Percentiles rank a stretch among this genome's conserved stretches.
These are phyloP conservation scores for Aureobasidium lini DNA, from an alignment of 2,329 filamentous ascomycete species.

Conservation along the genomic window DNA sequence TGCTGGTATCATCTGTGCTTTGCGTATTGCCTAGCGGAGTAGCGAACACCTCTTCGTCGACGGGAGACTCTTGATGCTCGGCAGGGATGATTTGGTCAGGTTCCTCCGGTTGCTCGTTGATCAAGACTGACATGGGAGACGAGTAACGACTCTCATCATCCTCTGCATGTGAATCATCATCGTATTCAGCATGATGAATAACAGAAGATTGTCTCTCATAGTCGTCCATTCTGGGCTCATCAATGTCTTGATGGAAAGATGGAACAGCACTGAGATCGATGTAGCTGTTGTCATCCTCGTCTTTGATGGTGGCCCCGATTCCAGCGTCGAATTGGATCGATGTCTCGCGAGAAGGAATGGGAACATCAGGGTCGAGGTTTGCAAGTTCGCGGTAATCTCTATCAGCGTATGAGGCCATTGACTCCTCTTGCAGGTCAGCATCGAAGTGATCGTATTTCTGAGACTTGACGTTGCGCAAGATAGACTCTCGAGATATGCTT, in stretches of 20 bases:
- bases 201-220: conserved; percentile 42
- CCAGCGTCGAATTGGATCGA: conserved; percentile 51
- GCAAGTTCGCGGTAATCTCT: conserved; percentile 40
- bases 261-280: conserved; percentile 61
- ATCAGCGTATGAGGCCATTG: conserved; percentile 52
- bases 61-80: conserved; percentile 12
- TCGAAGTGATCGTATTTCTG: conserved; percentile 44
- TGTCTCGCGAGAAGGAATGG: conserved; percentile 80
- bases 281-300: conserved; percentile 48
- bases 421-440: conserved; percentile 34
- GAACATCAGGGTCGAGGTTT: conserved; percentile 73
- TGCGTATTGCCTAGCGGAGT: conserved; percentile 7
- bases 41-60: conserved; percentile 7
- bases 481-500: conserved; percentile 87
- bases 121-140: conserved; percentile 7
- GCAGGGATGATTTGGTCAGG: background rate
- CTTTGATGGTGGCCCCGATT: conserved; percentile 58
- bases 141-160: conserved; percentile 49
- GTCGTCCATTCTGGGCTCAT: conserved; percentile 34
- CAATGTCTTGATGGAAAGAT: conserved; percentile 26
- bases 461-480: conserved; percentile 77
- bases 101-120: conserved; percentile 7
- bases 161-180: conserved; percentile 30
- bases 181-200: conserved; percentile 47
- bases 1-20: conserved; percentile 18